Base-by-base conservation (phyloP, 164 flowering plant species). In the Stephania cephalantha region DNA sequence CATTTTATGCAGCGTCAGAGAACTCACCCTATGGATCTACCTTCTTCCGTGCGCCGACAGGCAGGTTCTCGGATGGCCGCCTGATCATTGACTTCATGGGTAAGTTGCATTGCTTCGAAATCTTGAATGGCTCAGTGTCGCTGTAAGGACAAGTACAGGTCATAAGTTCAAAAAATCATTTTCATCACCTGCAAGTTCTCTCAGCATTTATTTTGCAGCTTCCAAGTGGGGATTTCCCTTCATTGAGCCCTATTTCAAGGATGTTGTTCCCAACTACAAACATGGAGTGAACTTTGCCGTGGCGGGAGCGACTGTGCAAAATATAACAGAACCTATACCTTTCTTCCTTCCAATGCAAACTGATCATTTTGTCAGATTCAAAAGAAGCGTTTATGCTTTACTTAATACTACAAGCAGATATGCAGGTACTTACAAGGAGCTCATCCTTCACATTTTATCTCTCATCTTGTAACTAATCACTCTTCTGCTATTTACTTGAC, bases 221-320 rank as follows among this genome's bases (percentile, higher is more conserved):
- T 73, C 76, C 11, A 76, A 69, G 58, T 76, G 78, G 82, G 76
- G 79, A 17, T 70, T 76, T 48, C 74, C 76, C 0, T 79, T 79
- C 69, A 20, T 79, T 35, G 74, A 79, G 25, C 79, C 82, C 20
- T 76, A 73, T 44, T 76, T 76, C 74, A 73, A 53, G 46, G 70
- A 79, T 68, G 52, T 76, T 52, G 68, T 7, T 30, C 82, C 82
- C 7, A 79, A 79, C 42, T 79, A 73, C 63, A 42, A 65, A 53
- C 71, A 65, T 45, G 82, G 82, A 12, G 73, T 76, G 74, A 79
- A 79, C 73, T 79, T 79, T 20, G 76, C 82, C 4, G 76, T 79
- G 1, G 11, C 79, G 7, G 82, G 76, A 52, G 76, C 82, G 66
- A 79, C 82, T 1, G 82, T 79, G 9, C 53, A 50, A 45, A 79